These are phyloP conservation scores for Vaccinium macrocarpon DNA, from an alignment of 148 eudicot genomes.

Conservation along the genomic window DNA sequence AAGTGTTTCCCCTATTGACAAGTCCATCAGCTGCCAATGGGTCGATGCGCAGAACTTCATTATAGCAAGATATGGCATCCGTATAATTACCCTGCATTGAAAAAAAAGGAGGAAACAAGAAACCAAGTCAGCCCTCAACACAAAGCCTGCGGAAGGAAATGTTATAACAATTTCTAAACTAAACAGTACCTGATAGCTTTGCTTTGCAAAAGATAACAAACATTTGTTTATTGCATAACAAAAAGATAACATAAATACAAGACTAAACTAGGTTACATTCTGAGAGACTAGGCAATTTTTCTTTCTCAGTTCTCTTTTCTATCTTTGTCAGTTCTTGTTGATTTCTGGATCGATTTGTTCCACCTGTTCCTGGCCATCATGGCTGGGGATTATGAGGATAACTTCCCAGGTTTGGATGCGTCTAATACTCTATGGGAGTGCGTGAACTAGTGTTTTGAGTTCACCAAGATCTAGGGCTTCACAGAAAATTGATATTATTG, in stretches of 20 bases:
- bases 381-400: not conserved
- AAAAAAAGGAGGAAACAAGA: not conserved
- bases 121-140: not conserved
- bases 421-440: not conserved
- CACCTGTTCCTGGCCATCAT: not conserved
- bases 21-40: conserved; percentile 89
- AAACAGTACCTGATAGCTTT: not conserved
- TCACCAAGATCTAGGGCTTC: not conserved
- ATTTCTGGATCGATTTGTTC: no score
- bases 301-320: no score
- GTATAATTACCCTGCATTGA: conserved; percentile 70
- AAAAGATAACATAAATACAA: no score
- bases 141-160: not conserved
- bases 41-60: conserved; percentile 89
- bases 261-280: no score
- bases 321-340: no score
- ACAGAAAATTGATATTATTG: not conserved
- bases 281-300: no score
- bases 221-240: no score
- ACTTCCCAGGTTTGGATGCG: not conserved
- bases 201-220: no score
- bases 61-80: conserved; percentile 89
- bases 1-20: conserved; percentile 88
- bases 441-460: not conserved
- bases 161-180: not conserved